These are phyloP conservation scores for Nannochloropsis salina DNA, from an alignment of 108 stramenopile species.

Conservation along the genomic window DNA sequence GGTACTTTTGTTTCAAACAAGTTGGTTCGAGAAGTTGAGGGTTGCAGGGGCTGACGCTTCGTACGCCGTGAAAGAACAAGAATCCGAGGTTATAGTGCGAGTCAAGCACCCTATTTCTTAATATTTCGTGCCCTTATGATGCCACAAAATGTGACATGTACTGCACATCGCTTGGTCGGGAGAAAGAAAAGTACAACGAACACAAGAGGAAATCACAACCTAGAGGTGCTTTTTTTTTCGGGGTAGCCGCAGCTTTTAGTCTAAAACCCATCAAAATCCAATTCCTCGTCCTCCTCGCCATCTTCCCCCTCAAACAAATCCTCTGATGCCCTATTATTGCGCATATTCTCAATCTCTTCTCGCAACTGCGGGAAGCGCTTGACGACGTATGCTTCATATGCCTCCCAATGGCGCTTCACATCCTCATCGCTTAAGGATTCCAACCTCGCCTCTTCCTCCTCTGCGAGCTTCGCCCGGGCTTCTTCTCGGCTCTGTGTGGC, in stretches of 20 bases:
- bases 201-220: too few species aligned
- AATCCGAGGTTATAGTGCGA: too few species aligned
- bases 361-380: background rate
- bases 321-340: background rate
- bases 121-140: too few species aligned
- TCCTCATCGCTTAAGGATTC: slow-evolving; percentile 12
- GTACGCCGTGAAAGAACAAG: too few species aligned
- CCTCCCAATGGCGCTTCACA: slow-evolving; percentile 5
- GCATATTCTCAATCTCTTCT: slow-evolving; percentile 17
- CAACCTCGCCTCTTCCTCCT: background rate
- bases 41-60: too few species aligned
- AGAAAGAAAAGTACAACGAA: too few species aligned
- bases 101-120: too few species aligned
- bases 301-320: background rate
- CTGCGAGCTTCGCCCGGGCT: background rate
- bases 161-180: too few species aligned
- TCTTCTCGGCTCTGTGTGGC: background rate
- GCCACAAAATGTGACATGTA: too few species aligned
- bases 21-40: too few species aligned
- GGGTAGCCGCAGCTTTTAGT: background rate
- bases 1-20: too few species aligned
- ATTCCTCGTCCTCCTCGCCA: background rate
- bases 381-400: background rate
- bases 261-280: background rate
- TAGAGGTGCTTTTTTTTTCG: too few species aligned